These are phyloP conservation scores for Phaeomoniella chlamydospora DNA, from an alignment of 2,329 filamentous ascomycete genomes.

Conservation along the genomic window DNA sequence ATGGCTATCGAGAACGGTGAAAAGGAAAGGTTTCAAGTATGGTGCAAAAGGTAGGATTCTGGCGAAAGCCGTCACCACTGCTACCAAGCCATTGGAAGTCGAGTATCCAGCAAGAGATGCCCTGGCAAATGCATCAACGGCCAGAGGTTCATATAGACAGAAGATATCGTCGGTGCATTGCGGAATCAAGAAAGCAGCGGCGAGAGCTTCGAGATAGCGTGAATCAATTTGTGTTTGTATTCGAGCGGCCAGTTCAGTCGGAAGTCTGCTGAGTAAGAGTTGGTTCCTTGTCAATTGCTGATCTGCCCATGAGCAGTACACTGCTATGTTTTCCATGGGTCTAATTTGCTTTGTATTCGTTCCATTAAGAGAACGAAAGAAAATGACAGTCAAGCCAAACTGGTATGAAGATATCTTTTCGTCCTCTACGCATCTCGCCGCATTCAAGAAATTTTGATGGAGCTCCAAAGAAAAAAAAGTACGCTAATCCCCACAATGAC, in stretches of 20 bases:
- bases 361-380: too few relatives aligned
- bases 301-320: conserved; percentile 14
- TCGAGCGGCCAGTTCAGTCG: conserved; percentile 53
- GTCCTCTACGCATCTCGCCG: too few relatives aligned
- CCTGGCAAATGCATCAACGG: conserved; percentile 74
- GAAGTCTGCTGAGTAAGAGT: conserved; percentile 47
- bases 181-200: conserved; percentile 54
- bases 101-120: too few relatives aligned
- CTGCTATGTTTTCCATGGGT: conserved; percentile 15
- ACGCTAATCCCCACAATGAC: too few relatives aligned
- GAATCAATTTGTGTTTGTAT: conserved; percentile 49
- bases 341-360: too few relatives aligned
- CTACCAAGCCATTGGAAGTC: too few relatives aligned
- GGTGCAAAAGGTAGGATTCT: conserved; percentile 70
- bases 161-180: conserved; percentile 61
- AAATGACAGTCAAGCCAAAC: too few relatives aligned
- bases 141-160: conserved; percentile 56
- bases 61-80: conserved; percentile 61
- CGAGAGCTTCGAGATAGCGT: conserved; percentile 57
- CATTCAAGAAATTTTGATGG: too few relatives aligned
- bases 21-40: conserved; percentile 60
- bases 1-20: too few relatives aligned
- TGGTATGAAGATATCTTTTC: too few relatives aligned
- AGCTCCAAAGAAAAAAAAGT: too few relatives aligned
- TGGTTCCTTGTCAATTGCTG: conserved; percentile 27